A percentile compares a stretch with the other conserved stretches of the same genome.
Evolutionary conservation across 805 yeast species (phyloP).

Genomic region (Yarrowia keelungensis): DNA sequence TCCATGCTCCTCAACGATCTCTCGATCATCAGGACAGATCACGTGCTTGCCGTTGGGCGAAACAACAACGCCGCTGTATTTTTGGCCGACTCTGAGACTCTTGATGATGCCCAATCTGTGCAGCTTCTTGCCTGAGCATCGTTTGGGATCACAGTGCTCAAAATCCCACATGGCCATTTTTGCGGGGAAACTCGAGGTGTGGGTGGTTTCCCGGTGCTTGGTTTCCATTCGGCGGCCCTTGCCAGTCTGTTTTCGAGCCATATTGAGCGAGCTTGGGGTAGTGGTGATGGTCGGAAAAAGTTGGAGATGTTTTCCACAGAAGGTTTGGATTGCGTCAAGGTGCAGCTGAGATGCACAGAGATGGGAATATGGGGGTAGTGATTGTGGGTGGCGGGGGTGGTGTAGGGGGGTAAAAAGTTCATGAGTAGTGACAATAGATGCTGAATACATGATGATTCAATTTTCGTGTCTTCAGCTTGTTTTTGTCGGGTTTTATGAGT

Average conservation of each 20-base stretch:
- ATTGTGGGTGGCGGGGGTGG: no score
- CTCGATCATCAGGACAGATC: constrained; percentile 86
- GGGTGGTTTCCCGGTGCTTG: constrained; percentile 37
- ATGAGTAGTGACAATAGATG: neutral
- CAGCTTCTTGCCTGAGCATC: constrained; percentile 94
- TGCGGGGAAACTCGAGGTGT: constrained; percentile 64
- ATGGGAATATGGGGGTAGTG: neutral
- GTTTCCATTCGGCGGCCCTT: constrained; percentile 39
- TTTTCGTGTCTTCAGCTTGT: no score
- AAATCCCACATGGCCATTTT: constrained; percentile 98
- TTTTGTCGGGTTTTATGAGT: neutral
- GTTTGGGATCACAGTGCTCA: constrained; percentile 97
- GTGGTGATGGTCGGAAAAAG: neutral
- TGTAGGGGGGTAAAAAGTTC: neutral
- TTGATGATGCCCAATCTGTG: constrained; percentile 86
- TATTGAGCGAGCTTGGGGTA: neutral
- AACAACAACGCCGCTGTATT: constrained; percentile 87
- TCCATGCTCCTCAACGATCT: constrained; percentile 77
- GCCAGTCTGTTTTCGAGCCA: constrained; percentile 35
- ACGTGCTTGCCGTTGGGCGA: constrained; percentile 91
- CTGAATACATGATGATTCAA: no score
- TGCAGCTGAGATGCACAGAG: neutral
- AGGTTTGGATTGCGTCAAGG: neutral
- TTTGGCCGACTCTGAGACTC: constrained; percentile 86
- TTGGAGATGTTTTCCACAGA: neutral